phyloP scores from a whole-genome alignment of 1,139 yeast genomes.

The Kluyveromyces marxianus region DNA sequence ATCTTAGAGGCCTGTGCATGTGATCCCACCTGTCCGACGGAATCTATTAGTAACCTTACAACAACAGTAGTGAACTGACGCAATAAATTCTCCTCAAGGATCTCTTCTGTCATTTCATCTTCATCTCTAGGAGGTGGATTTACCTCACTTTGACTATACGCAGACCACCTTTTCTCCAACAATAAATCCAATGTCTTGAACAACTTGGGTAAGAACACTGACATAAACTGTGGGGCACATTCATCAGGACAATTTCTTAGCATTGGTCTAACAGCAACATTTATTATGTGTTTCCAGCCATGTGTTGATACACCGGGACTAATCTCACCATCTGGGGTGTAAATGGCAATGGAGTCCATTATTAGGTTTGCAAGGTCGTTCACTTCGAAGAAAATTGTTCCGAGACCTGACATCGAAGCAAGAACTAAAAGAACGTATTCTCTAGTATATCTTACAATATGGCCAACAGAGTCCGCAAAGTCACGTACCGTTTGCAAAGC shows the following conservation, averaged over 20 bases:
- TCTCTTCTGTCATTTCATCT: slow-evolving; percentile 87
- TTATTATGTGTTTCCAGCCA: slow-evolving; percentile 95
- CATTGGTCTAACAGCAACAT: slow-evolving; percentile 78
- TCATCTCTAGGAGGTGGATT: slow-evolving; percentile 41
- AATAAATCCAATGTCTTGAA: slow-evolving; percentile 66
- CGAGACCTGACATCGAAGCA: slow-evolving; percentile 84
- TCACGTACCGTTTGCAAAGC: slow-evolving; percentile 92
- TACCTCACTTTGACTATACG: slow-evolving; percentile 53
- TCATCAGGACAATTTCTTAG: slow-evolving; percentile 81
- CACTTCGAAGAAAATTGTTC: slow-evolving; percentile 79
- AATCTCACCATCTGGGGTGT: slow-evolving; percentile 68
- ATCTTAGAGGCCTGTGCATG: slow-evolving; percentile 25
- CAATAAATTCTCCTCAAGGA: slow-evolving; percentile 94
- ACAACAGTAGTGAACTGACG: slow-evolving; percentile 91
- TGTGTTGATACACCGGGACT: slow-evolving; percentile 76
- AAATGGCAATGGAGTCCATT: slow-evolving; percentile 44
- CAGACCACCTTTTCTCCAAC: slow-evolving; percentile 68
- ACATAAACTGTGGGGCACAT: slow-evolving; percentile 61
- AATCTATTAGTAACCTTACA: slow-evolving; percentile 81
- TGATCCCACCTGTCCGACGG: slow-evolving; percentile 60
- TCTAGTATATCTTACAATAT: slow-evolving; percentile 86
- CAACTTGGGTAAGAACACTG: slow-evolving; percentile 68
- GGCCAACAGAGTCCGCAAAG: slow-evolving; percentile 98
- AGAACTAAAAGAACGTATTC: slow-evolving; percentile 90
- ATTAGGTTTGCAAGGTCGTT: slow-evolving; percentile 70